Evolutionary conservation across 1,284 basidiomycete genomes (phyloP), one percentile per base, ranked within the genome.

Genomic region (Melanopsichium pennsylvanicum): DNA sequence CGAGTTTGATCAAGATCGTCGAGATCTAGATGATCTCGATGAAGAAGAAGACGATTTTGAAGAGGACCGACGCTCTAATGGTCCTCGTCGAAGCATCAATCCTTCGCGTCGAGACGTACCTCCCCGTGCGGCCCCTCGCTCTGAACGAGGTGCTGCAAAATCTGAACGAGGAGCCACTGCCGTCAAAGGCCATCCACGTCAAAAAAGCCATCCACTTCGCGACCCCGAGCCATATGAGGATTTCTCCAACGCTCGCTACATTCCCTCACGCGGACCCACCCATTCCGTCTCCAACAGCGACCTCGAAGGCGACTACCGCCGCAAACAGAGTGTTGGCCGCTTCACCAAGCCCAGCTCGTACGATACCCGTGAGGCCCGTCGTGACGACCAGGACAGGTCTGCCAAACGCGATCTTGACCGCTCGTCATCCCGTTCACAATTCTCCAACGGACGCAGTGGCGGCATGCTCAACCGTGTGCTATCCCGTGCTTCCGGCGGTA

Each of bases 161-260:
- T 44, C 56, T 18, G 48, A 59, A 38, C 58, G 48, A 10, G 41
- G 40, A 26, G 38, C 25, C 8, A 33, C 44, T 40, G 37, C 33
- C 12, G 31, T 19, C 19, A 38, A 56, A n/a, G 49, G 35, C 9
- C 64, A 36, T 22, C 54, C 49, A 37, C 64, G 64, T 19, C 36
- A 57, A 38, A 33, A 48, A 11, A 68, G 64, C 35, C 49, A 68
- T 22, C 64, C 58, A 7, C 34, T 49, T 25, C 50, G 45, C 11
- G 45, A 37, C 19, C 59, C 59, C 11, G 66, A 69, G 35, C 66
- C 66, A 1, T 62, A 45, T 23, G 66, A 69, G 25, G 59, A 69
- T 3, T 68, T 42, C 32, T 57, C 64, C 42, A 58, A 52, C 41
- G 40, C 55, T 3, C 35, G 38, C 36, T 64, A 47, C 40, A 16